phyloP scores from a whole-genome alignment of 768 basidiomycete species.

The Naganishia onofrii region DNA sequence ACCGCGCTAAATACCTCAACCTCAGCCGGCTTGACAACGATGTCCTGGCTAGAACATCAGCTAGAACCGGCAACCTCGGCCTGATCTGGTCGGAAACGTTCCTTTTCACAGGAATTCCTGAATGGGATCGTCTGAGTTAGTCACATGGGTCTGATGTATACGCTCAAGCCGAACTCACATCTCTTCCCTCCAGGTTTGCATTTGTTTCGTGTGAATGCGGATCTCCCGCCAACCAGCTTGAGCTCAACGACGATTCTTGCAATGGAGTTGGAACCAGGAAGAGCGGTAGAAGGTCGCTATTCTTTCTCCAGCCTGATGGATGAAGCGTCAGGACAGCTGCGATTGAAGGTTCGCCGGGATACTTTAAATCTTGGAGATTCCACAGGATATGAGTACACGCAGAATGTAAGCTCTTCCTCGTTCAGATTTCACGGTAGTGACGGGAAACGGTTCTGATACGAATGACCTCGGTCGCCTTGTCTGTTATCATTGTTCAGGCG shows the following conservation, averaged over 20 bases:
- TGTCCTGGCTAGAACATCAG: conserved; percentile 14
- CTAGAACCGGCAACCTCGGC: background rate
- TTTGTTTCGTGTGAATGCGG: conserved; percentile 1
- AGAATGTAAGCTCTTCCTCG: background rate
- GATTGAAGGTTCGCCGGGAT: conserved; percentile 7
- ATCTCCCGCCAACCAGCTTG: background rate
- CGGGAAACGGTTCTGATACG: background rate
- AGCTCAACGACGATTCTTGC: conserved; percentile 4
- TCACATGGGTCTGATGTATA: background rate
- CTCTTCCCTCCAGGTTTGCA: conserved; percentile 2
- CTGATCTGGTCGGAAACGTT: conserved; percentile 23
- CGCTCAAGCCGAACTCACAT: background rate
- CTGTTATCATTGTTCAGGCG: background rate
- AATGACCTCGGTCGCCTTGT: background rate
- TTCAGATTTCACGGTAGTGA: background rate
- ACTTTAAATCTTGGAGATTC: conserved; percentile 1
- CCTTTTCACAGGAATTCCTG: conserved; percentile 15
- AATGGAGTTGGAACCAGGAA: conserved; percentile 1
- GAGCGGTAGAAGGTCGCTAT: background rate
- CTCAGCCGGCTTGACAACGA: conserved; percentile 11
- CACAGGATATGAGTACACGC: background rate
- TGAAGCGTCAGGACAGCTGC: conserved; percentile 6
- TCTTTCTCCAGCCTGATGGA: conserved; percentile 6
- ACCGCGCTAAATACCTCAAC: background rate
- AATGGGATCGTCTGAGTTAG: conserved; percentile 23